A percentile compares a stretch with the other conserved stretches of the same genome.
phyloP scores from a whole-genome alignment of 306 rosid genomes.

The Rosa chinensis region DNA sequence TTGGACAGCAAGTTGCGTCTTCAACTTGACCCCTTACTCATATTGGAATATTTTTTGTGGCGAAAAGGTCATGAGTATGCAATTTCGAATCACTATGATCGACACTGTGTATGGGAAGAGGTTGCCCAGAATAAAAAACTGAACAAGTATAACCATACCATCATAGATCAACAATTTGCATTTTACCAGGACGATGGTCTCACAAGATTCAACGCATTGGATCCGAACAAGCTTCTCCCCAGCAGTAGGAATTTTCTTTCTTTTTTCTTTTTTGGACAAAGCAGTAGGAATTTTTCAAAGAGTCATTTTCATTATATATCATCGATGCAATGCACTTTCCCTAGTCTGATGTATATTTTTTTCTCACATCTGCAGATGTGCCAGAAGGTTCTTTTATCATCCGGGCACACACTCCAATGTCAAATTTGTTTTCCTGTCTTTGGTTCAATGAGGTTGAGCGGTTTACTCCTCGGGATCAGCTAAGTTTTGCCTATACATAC shows the following conservation, averaged over 20 bases:
- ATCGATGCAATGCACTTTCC: conserved; percentile 10
- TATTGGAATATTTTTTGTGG: conserved; percentile 93
- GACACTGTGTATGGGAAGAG: conserved; percentile 90
- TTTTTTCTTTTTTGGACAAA: conserved; percentile 19
- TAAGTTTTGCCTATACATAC: conserved; percentile 85
- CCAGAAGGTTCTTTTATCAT: conserved; percentile 94
- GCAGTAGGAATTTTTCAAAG: conserved; percentile 50
- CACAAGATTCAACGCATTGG: conserved; percentile 63
- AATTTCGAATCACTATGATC: conserved; percentile 78
- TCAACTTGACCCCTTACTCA: conserved; percentile 82
- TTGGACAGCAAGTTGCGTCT: conserved; percentile 92
- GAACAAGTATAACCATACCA: conserved; percentile 76
- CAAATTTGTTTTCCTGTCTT: conserved; percentile 91
- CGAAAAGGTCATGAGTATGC: conserved; percentile 77
- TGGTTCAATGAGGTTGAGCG: conserved; percentile 96
- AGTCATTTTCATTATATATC: conserved; percentile 6
- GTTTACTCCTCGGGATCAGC: conserved; percentile 98
- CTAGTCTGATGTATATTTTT: conserved; percentile 3
- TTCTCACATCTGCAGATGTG: conserved; percentile 55
- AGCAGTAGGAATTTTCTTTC: conserved; percentile 53
- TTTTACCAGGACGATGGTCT: conserved; percentile 77
- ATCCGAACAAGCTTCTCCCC: conserved; percentile 79
- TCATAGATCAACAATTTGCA: conserved; percentile 70
- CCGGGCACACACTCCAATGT: conserved; percentile 95
- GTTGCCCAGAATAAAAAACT: conserved; percentile 68